A percentile compares a stretch with the other conserved stretches of the same genome.
Evolutionary conservation across 169 alveolate genomes (phyloP).

Genomic region (Prorocentrum cordatum): DNA sequence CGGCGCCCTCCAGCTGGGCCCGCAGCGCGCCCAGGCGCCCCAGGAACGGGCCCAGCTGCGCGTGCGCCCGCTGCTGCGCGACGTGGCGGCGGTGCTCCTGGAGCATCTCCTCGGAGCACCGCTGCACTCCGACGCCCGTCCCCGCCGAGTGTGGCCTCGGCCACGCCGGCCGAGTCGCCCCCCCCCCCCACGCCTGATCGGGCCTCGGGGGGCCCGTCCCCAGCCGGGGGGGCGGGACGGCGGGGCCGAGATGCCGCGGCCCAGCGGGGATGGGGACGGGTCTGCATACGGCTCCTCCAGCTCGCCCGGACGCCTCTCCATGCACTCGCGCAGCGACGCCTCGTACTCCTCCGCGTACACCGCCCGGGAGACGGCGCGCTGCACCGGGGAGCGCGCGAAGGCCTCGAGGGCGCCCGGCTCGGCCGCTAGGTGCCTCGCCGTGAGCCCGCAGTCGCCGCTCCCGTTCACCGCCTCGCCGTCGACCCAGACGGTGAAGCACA

Average conservation of each 20-base stretch:
- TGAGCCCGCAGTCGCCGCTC: background rate
- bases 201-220: too few species aligned
- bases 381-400: background rate
- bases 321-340: slow-evolving; percentile 13
- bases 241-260: background rate
- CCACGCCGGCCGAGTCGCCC: too few species aligned
- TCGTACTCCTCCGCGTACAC: slow-evolving; percentile 33
- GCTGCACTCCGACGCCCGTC: background rate
- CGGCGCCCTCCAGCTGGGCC: too few species aligned
- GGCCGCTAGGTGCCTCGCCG: background rate
- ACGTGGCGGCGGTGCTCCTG: slow-evolving; percentile 24
- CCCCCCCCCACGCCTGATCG: too few species aligned
- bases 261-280: background rate
- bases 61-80: background rate
- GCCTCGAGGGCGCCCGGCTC: background rate
- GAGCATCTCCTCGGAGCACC: slow-evolving; percentile 18
- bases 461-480: slow-evolving; percentile 5
- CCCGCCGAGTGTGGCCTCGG: too few species aligned
- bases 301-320: background rate
- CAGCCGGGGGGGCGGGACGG: background rate
- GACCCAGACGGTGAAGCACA: slow-evolving; percentile 47
- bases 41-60: background rate
- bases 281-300: background rate
- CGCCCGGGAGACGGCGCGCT: slow-evolving; percentile 22
- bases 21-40: too few species aligned